A percentile compares a stretch with the other conserved stretches of the same genome.
These are phyloP conservation scores for Silene noctiflora DNA, from an alignment of 179 eudicot species.

Conservation along the genomic window DNA sequence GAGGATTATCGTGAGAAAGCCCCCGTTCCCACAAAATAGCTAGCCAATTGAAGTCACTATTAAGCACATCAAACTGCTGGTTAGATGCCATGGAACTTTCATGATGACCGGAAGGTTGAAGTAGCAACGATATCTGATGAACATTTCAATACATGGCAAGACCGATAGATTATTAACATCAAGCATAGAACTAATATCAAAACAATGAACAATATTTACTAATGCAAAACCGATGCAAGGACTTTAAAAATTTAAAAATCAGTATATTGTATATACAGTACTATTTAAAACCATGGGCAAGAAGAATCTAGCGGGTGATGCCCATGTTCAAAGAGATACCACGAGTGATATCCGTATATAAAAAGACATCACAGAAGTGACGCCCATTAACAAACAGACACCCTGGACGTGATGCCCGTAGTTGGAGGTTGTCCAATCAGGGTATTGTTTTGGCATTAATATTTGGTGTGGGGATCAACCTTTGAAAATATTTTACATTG, in stretches of 20 bases:
- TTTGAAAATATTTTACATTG: background rate
- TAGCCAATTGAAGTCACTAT: conserved; percentile 57
- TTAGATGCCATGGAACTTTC: conserved; percentile 30
- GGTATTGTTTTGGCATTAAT: background rate
- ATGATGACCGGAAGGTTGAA: conserved; percentile 40
- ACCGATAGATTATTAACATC: background rate
- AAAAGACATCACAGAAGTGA: background rate
- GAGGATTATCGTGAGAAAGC: conserved; percentile 87
- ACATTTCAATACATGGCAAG: conserved; percentile 15
- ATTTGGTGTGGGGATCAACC: background rate
- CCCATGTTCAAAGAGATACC: too few species aligned
- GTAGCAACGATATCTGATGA: conserved; percentile 57
- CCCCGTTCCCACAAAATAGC: conserved; percentile 92
- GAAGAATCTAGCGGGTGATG: background rate
- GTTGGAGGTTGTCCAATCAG: background rate
- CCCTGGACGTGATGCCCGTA: background rate
- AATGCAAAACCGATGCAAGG: background rate
- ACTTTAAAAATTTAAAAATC: background rate
- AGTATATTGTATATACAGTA: background rate
- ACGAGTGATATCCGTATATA: background rate
- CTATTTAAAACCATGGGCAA: background rate
- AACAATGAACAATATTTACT: background rate
- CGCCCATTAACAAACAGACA: background rate
- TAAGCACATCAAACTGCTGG: conserved; percentile 39
- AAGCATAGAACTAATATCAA: background rate